phyloP scores from a whole-genome alignment of 2,329 filamentous ascomycete genomes.

The Exutisphaerella laricina region DNA sequence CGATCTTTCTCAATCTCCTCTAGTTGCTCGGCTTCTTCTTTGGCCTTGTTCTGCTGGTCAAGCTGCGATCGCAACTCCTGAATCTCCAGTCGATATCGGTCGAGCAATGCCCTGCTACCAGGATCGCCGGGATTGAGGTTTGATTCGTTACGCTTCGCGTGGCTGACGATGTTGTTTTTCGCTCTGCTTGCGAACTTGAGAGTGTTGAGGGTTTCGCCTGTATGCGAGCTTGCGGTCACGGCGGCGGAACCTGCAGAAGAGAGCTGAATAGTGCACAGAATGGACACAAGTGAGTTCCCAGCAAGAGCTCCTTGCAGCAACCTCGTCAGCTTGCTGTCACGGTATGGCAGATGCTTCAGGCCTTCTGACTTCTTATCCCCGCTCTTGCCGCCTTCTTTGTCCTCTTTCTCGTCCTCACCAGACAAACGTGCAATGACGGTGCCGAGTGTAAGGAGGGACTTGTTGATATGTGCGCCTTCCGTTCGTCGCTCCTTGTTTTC shows the following conservation, averaged over 20 bases:
- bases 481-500: conserved; percentile 90
- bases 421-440: conserved; percentile 94
- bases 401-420: conserved; percentile 82
- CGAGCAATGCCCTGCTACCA: conserved; percentile 77
- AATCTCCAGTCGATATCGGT: conserved; percentile 93
- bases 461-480: conserved; percentile 98
- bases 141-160: conserved; percentile 91
- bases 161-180: conserved; percentile 96
- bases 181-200: conserved; percentile 94
- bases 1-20: conserved; percentile 62
- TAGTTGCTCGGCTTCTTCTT: conserved; percentile 43
- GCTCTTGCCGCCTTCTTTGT: conserved; percentile 46
- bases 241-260: conserved; percentile 64
- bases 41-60: conserved; percentile 69
- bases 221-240: conserved; percentile 67
- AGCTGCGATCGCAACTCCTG: conserved; percentile 72
- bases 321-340: conserved; percentile 94
- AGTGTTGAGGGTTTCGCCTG: conserved; percentile 86
- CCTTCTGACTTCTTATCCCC: conserved; percentile 59
- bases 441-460: conserved; percentile 87
- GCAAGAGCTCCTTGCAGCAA: conserved; percentile 88
- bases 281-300: conserved; percentile 90
- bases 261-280: conserved; percentile 92
- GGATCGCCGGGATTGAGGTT: conserved; percentile 71
- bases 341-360: conserved; percentile 84